Evolutionary conservation across 306 rosid species (phyloP), one percentile per base, ranked within the genome.

Genomic region (Oxytropis ochrocephala): DNA sequence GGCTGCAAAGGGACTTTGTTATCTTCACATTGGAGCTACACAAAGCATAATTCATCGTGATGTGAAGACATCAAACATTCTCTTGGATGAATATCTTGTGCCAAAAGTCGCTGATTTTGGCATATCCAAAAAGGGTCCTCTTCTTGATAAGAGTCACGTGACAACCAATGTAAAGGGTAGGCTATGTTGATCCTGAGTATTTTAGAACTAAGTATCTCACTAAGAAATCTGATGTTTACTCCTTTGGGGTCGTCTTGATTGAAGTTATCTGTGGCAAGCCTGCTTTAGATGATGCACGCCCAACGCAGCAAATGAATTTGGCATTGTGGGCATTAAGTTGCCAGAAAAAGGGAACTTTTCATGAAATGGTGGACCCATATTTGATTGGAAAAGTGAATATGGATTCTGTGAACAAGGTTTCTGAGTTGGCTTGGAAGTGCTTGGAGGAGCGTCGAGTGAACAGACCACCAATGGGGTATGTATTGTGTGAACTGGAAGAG

Each of bases 41-140:
- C 69, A 75, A 14, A 51, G 64, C 75, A 67, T 75, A 36, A 58
- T 75, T 18, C 80, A 75, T 9, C 47, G 75, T 5, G 79, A 75
- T 47, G 69, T 75, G 46, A 75, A 75, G 11, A 33, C 69, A n/a
- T 3, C 36, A 3, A 67, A 75, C 69, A 67, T 67, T 39, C 80
- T 75, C 13, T 67, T 75, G 51, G 75, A 80, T 11, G 78, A 72
- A 0, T 82, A 80, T 12, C 70, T 66, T 74, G 81, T 44, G 6
- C 79, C 92, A 5, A 80, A 80, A 50, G 83, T 85, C 6, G 72
- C 85, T 0, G 88, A 88, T 17, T 85, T 85, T 7, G 86, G 84
- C 0, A 17, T 85, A 27, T 80, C 88, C 0, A 85, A 47, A 19
- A 16, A n/a, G 6, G 82, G 80, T 7, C 75, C 79, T 0, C 14